Conservation (phyloP, 2,329 filamentous ascomycete genomes). For the Pseudogymnoascus sp. region DNA sequence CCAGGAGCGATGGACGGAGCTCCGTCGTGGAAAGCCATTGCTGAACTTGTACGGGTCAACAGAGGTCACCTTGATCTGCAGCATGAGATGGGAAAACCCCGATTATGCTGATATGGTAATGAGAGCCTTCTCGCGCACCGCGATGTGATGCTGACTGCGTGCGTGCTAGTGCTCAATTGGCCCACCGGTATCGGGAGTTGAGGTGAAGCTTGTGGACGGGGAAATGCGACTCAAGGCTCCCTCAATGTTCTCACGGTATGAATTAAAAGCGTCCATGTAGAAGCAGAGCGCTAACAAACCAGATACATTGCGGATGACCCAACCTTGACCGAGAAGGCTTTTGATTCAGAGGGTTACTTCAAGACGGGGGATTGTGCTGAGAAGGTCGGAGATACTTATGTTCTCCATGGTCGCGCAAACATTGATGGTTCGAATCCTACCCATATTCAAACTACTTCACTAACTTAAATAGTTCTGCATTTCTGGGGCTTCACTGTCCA, state of each 20-base stretch:
- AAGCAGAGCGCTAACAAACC: slow-evolving; percentile 9
- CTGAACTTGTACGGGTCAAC: slow-evolving; percentile 18
- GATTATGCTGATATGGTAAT: slow-evolving; percentile 17
- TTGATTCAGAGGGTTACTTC: slow-evolving; percentile 20
- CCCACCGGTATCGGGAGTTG: slow-evolving; percentile 16
- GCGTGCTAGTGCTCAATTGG: slow-evolving; percentile 16
- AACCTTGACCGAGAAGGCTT: slow-evolving; percentile 16
- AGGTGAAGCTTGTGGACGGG: slow-evolving; percentile 18
- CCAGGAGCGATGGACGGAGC: slow-evolving; percentile 18
- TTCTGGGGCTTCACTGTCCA: slow-evolving; percentile 21
- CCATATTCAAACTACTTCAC: slow-evolving; percentile 11
- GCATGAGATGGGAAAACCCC: slow-evolving; percentile 16
- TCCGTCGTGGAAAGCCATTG: slow-evolving; percentile 18
- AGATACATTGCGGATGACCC: slow-evolving; percentile 18
- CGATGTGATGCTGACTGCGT: slow-evolving; percentile 10
- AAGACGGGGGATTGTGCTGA: slow-evolving; percentile 20
- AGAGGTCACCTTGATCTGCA: slow-evolving; percentile 18
- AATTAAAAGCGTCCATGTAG: background rate
- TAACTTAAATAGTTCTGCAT: slow-evolving; percentile 17
- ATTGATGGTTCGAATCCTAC: slow-evolving; percentile 16
- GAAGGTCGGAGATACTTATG: slow-evolving; percentile 16
- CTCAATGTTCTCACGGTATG: slow-evolving; percentile 19
- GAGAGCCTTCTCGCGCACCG: background rate
- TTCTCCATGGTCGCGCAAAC: slow-evolving; percentile 17
- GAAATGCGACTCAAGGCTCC: slow-evolving; percentile 19